A percentile compares a stretch with the other conserved stretches of the same genome.
Evolutionary conservation across 129 eudicot genomes (phyloP).

Genomic region (Flaveria trinervia): DNA sequence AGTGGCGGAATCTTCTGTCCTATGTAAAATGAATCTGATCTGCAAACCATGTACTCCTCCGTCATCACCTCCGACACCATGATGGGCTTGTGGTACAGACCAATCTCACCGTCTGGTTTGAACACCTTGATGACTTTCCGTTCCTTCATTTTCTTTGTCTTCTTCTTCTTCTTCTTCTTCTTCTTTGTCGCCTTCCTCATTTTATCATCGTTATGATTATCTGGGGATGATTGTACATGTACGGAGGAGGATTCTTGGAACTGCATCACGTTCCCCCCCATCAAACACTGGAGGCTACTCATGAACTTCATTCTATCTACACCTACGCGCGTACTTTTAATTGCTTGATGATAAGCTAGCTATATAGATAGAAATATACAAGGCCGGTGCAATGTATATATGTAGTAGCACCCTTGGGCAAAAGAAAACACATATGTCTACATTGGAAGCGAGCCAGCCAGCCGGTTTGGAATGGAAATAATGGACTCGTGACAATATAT

Average conservation of each 20-base stretch:
- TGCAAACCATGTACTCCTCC: conserved; percentile 47
- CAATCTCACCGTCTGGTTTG: conserved; percentile 46
- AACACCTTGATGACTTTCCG: conserved; percentile 48
- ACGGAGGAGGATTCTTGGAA: conserved; percentile 11
- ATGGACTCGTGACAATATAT: conserved; percentile 11
- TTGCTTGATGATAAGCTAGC: not conserved
- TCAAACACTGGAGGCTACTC: conserved; percentile 31
- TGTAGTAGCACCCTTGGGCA: conserved; percentile 22
- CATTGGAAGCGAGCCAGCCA: conserved; percentile 28
- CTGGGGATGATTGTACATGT: not conserved
- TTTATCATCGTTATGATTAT: not conserved
- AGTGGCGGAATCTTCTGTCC: conserved; percentile 61
- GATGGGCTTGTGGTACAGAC: conserved; percentile 42
- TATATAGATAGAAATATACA: not conserved
- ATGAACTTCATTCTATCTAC: conserved; percentile 33
- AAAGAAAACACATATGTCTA: conserved; percentile 14
- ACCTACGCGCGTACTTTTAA: too few species aligned
- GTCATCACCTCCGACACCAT: conserved; percentile 44
- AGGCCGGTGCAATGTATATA: not conserved
- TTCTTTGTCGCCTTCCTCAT: not conserved
- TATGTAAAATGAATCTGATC: conserved; percentile 64
- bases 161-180: conserved; percentile 22
- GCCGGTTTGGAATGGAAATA: conserved; percentile 21
- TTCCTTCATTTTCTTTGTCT: conserved; percentile 1
- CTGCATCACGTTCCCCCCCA: conserved; percentile 36